Evolutionary conservation across 306 rosid genomes (phyloP).

Genomic region (Vigna nakashimae): DNA sequence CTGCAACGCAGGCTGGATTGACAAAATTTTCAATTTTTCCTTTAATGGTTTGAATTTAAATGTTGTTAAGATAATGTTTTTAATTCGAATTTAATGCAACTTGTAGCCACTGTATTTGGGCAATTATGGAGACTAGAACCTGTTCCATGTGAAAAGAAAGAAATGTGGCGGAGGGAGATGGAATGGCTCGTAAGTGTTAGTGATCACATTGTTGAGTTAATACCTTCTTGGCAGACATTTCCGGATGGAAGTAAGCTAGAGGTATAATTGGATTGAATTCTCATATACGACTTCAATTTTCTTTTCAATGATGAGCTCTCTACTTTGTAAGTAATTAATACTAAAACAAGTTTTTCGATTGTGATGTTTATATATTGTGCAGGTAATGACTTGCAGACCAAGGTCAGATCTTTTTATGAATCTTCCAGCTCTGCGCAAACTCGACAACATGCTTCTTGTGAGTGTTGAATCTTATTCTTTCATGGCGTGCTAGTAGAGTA

Average conservation of each 20-base stretch:
- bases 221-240: slow-evolving; percentile 84
- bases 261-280: slow-evolving; percentile 51
- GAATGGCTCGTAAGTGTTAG: slow-evolving; percentile 88
- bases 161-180: slow-evolving; percentile 88
- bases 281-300: background rate
- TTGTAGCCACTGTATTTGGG: slow-evolving; percentile 84
- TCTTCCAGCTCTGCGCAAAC: slow-evolving; percentile 93
- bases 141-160: slow-evolving; percentile 65
- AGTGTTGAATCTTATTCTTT: slow-evolving; percentile 43
- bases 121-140: slow-evolving; percentile 95
- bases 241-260: slow-evolving; percentile 90
- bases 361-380: slow-evolving; percentile 56
- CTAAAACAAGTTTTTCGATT: background rate
- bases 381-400: slow-evolving; percentile 98
- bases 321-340: background rate
- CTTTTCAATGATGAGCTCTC: background rate
- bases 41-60: slow-evolving; percentile 15
- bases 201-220: slow-evolving; percentile 83
- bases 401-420: slow-evolving; percentile 89
- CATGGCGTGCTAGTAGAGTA: background rate
- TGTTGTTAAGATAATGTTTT: background rate
- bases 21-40: background rate
- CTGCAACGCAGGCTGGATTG: slow-evolving; percentile 7
- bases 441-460: slow-evolving; percentile 95
- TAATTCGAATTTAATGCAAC: slow-evolving; percentile 24